Evolutionary conservation across 73 alveolate genomes (phyloP), one percentile per base, ranked within the genome.

Genomic region (Tetrahymena borealis): DNA sequence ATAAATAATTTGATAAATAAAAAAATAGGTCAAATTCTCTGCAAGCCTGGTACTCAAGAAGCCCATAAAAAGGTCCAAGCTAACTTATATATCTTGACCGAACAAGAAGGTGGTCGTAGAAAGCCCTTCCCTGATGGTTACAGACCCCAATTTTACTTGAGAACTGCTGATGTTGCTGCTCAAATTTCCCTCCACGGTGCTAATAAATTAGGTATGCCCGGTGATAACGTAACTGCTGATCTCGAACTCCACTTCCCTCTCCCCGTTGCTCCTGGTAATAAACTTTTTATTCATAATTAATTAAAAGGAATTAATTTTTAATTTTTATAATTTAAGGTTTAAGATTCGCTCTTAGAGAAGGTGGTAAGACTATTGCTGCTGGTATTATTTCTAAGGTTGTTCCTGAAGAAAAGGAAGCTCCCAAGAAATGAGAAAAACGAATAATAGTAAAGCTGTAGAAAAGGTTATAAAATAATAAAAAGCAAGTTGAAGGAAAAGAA

Each of bases 61-160:
- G 94, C 96, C 41, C 90, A 95, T 33, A 95, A 96, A 38, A 96
- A 96, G 94, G 94, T 97, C 90, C 95, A 96, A 79, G 97, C 98
- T 31, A 95, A 97, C 94, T 91, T 98, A 39, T 98, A 98, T 94
- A 94, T 98, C 91, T 95, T 98, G 91, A 97, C 94, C 94, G 97
- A 97, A 90, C 99, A 98, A 35, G 99, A 98, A 95, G 99, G 99
- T 85, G 99, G 99, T 79, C 96, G 99, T 93, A 93, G 91, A 91
- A 97, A 96, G 94, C 99, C 99, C 28, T 98, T 98, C 97, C 96
- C 98, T 96, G 93, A 98, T 40, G 99, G 99, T 36, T 98, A 98
- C 96, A 95, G 97, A 40, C 99, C 99, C 35, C 97, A 97, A 93
- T 91, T 96, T 94, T 97, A 96, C 94, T 93, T 97, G 90, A 94